Conservation (phyloP, 768 basidiomycete genomes). For the Holtermannia corniformis region DNA sequence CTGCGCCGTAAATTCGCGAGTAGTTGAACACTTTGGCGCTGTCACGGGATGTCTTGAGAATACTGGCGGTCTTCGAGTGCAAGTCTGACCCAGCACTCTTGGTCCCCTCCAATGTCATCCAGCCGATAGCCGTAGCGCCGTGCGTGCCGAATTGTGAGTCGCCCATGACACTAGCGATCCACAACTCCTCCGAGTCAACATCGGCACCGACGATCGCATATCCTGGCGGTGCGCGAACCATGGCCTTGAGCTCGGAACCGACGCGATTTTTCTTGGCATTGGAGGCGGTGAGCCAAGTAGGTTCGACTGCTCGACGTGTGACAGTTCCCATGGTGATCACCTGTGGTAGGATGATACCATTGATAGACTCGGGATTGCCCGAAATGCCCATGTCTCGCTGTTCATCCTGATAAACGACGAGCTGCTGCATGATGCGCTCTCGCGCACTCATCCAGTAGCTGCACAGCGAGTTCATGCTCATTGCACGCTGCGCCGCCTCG, state of each 20-base stretch:
- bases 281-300: slow-evolving; percentile 95
- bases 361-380: slow-evolving; percentile 46
- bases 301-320: slow-evolving; percentile 92
- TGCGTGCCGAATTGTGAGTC: slow-evolving; percentile 96
- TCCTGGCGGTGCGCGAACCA: slow-evolving; percentile 88
- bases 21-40: slow-evolving; percentile 97
- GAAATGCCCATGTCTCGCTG: slow-evolving; percentile 44
- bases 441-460: slow-evolving; percentile 95
- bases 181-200: slow-evolving; percentile 96
- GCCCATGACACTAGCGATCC: slow-evolving; percentile 98
- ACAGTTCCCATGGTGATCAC: slow-evolving; percentile 98
- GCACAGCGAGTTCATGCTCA: slow-evolving; percentile 87
- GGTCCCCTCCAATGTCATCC: slow-evolving; percentile 99
- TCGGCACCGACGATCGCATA: slow-evolving; percentile 95
- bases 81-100: slow-evolving; percentile 90
- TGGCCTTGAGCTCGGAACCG: slow-evolving; percentile 96
- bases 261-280: slow-evolving; percentile 96
- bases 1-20: slow-evolving; percentile 96
- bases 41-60: slow-evolving; percentile 85
- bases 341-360: slow-evolving; percentile 85
- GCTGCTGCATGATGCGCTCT: slow-evolving; percentile 83
- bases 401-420: slow-evolving; percentile 71
- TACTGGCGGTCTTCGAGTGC: slow-evolving; percentile 90
- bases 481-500: slow-evolving; percentile 67
- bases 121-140: slow-evolving; percentile 91